Conservation (phyloP, 345 rosid genomes). For the Pugionium cornutum region DNA sequence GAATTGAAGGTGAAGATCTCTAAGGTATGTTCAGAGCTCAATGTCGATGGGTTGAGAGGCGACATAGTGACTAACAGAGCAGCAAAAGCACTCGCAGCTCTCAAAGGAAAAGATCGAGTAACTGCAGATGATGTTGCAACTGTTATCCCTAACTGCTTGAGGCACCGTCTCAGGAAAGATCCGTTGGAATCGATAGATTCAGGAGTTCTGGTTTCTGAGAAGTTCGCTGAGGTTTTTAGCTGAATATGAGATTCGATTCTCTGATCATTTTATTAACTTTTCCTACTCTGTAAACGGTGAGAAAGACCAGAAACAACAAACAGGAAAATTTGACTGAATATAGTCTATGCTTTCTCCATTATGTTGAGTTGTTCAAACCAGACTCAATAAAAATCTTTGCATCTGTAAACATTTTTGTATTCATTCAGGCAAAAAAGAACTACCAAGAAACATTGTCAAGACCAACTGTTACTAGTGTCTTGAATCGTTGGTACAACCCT, state of each 20-base stretch:
- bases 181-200: conserved; percentile 95
- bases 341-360: not conserved
- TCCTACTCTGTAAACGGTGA: conserved; percentile 37
- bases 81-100: conserved; percentile 87
- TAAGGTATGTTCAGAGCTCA: conserved; percentile 87
- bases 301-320: conserved; percentile 22
- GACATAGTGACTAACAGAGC: conserved; percentile 97
- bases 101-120: conserved; percentile 80
- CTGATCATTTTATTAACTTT: conserved; percentile 5
- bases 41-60: conserved; percentile 94
- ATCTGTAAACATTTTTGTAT: conserved; percentile 17
- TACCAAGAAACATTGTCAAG: conserved; percentile 7
- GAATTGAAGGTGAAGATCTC: conserved; percentile 93
- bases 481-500: conserved; percentile 5
- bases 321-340: conserved; percentile 31
- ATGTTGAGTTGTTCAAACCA: conserved; percentile 26
- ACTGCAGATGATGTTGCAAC: conserved; percentile 92
- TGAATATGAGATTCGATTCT: conserved; percentile 41
- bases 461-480: conserved; percentile 4
- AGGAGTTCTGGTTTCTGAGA: conserved; percentile 80
- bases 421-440: not conserved
- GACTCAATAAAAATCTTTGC: not conserved
- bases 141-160: conserved; percentile 92
- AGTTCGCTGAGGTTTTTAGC: conserved; percentile 85
- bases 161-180: conserved; percentile 97